These are phyloP conservation scores for Triticum turgidum DNA, from an alignment of 176 grass and related monocot species.

Conservation along the genomic window DNA sequence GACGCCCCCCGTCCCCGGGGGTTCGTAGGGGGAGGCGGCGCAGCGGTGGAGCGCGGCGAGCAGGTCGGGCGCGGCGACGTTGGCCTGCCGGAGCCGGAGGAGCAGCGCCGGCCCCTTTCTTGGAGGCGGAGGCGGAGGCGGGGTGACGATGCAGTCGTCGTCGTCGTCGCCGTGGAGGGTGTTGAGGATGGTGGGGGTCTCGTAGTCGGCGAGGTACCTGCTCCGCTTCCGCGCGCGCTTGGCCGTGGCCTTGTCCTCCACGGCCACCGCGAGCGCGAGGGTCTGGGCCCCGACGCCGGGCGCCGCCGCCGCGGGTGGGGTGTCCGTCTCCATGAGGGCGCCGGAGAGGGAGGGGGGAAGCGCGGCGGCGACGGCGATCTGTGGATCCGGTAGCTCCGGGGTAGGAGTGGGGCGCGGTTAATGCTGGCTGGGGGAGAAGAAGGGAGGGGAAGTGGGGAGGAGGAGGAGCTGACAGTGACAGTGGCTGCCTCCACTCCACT, in stretches of 20 bases:
- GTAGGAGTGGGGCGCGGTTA: not conserved
- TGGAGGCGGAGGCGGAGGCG: not conserved
- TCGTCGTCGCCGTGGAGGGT: not conserved
- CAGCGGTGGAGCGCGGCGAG: constrained; percentile 19
- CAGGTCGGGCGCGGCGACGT: constrained; percentile 18
- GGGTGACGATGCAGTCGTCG: not conserved
- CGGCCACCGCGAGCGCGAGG: not conserved
- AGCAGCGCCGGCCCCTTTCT: not conserved
- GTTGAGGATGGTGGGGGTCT: not conserved
- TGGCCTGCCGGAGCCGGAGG: not conserved
- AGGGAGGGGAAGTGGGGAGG: not conserved
- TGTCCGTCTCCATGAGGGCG: not conserved
- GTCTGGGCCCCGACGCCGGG: not conserved
- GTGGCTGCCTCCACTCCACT: no score
- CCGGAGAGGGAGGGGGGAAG: not conserved
- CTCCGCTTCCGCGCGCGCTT: constrained; percentile 78
- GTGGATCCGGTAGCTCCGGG: not conserved
- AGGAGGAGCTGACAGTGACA: no score
- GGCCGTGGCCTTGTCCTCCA: constrained; percentile 3
- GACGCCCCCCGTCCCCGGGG: not conserved
- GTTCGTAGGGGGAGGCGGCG: not conserved
- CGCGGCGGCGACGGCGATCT: not conserved
- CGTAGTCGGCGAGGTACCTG: constrained; percentile 56
- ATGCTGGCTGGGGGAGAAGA: not conserved
- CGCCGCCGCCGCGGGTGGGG: not conserved